Evolutionary conservation across 208 protist species (phyloP), one percentile per base, ranked within the genome.

Genomic region (Porcisia hertigi): DNA sequence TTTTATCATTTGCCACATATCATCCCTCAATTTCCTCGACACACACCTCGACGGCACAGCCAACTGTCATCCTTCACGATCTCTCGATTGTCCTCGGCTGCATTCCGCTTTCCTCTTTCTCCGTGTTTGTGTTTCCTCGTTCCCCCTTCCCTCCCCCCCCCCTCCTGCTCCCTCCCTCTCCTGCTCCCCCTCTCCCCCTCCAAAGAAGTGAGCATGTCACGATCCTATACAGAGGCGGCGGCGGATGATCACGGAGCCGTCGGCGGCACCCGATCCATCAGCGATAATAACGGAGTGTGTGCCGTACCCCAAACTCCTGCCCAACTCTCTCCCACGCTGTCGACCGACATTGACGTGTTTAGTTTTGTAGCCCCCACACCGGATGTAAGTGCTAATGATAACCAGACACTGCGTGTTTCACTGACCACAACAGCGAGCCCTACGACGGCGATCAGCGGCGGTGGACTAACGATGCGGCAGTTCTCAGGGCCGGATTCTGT

Each of bases 351-450:
- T 11, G 65, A 75, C 12, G n/a, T 45, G 11, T 65, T 12, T 7
- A 64, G 55, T 16, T 58, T 75, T 59, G 71, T 75, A 41, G 41
- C 71, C 45, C 57, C 71, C 16, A 65, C 54, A 7, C 71, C 71
- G 23, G 71, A 75, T 75, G 71, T 75, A 53, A 75, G 65, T 30
- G 7, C 65, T 41, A 65, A 34, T 47, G 71, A 66, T n/a, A 55
- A 41, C 18, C 58, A 75, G 36, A 8, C 57, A 9, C 53, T 55
- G 49, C 53, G 43, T 12, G 20, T 2, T 11, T n/a, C 63, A 49
- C 41, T 20, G 41, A 67, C 18, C 69, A 70, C 23, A 63, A 53
- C 69, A 57, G 52, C 14, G 14, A 14, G 5, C 36, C 60, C 5
- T 67, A 18, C 25, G 41, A 49, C 63, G 23, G 6, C 16, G 63